These are phyloP conservation scores for Metschnikowia kofuensis DNA, from an alignment of 805 yeast genomes.

Conservation along the genomic window DNA sequence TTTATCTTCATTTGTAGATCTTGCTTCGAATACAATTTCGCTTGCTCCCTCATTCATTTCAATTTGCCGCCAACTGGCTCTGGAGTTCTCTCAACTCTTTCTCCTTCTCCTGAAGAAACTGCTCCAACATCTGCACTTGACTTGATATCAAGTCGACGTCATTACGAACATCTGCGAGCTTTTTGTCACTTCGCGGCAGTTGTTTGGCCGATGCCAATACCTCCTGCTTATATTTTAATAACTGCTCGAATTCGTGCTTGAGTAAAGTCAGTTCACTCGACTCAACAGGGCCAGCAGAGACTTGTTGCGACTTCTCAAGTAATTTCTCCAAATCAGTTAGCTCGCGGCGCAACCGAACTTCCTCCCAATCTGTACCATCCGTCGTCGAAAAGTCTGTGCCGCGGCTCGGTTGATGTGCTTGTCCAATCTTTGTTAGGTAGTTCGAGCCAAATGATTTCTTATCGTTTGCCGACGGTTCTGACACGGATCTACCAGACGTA, in stretches of 20 bases:
- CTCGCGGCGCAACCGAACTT: conserved; percentile 76
- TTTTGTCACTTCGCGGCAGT: conserved; percentile 19
- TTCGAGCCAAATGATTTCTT: conserved; percentile 49
- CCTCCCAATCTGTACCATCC: conserved; percentile 90
- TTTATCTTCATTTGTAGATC: neutral
- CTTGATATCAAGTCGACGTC: conserved; percentile 70
- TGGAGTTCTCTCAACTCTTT: conserved; percentile 45
- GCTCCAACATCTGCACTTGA: conserved; percentile 73
- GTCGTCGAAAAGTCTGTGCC: conserved; percentile 74
- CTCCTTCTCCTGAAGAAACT: conserved; percentile 60
- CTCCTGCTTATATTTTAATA: conserved; percentile 72
- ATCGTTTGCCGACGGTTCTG: conserved; percentile 18
- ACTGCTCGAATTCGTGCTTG: conserved; percentile 72
- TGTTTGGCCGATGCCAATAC: conserved; percentile 37
- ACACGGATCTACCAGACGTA: conserved; percentile 7
- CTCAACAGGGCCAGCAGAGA: conserved; percentile 6
- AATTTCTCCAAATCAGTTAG: conserved; percentile 70
- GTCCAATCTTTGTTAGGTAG: conserved; percentile 57
- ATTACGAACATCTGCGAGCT: conserved; percentile 51
- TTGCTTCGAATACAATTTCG: neutral
- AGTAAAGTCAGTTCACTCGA: conserved; percentile 25
- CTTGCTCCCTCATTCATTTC: neutral
- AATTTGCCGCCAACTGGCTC: conserved; percentile 10
- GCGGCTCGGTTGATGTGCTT: conserved; percentile 33
- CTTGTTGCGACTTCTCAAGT: conserved; percentile 48